These are phyloP conservation scores for Solanum neorickii DNA, from an alignment of 257 asterid species.

Conservation along the genomic window DNA sequence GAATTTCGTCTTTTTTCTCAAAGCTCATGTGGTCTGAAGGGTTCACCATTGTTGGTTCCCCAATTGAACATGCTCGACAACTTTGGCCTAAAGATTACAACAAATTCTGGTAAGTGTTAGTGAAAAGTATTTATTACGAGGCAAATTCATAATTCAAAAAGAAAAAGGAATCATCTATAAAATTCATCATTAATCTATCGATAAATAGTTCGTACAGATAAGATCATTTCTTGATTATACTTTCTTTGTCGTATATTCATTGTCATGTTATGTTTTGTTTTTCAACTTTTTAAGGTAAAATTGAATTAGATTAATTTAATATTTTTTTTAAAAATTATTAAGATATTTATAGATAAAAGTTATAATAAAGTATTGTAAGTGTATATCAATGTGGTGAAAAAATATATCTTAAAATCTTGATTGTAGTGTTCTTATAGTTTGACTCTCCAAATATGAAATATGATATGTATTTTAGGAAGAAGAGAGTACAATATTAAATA, in stretches of 20 bases:
- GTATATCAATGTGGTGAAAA: no score
- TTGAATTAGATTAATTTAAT: background rate
- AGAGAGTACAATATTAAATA: background rate
- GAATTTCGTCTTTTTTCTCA: constrained; percentile 68
- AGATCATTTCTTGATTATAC: background rate
- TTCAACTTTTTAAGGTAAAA: background rate
- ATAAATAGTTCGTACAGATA: background rate
- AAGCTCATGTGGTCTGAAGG: constrained; percentile 98
- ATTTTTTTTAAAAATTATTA: background rate
- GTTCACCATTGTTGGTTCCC: constrained; percentile 78
- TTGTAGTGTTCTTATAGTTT: no score
- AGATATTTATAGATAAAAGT: background rate
- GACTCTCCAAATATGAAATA: no score
- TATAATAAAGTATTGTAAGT: background rate
- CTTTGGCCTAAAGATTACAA: constrained; percentile 69
- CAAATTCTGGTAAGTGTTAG: constrained; percentile 48
- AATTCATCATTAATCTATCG: background rate
- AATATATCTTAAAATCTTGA: no score
- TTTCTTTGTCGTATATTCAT: background rate
- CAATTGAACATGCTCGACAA: constrained; percentile 55
- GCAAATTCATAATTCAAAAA: background rate
- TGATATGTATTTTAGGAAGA: background rate
- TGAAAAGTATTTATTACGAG: background rate
- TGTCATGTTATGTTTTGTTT: background rate
- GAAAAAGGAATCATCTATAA: background rate